Evolutionary conservation across 2,329 filamentous ascomycete genomes (phyloP), one percentile per base, ranked within the genome.

Genomic region (Penicillium oxalicum): DNA sequence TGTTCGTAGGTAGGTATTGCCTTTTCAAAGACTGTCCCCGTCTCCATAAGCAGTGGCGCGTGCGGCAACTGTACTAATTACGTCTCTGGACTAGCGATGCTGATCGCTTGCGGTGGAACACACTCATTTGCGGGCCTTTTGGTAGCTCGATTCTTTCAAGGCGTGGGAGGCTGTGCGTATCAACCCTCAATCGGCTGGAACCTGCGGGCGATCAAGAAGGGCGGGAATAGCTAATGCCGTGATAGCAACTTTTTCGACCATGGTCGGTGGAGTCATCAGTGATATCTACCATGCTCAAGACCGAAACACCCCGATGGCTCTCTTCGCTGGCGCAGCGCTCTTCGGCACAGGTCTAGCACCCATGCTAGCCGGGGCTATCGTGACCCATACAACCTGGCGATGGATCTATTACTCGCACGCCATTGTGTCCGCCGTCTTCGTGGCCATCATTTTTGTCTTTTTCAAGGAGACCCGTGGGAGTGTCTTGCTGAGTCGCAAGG

Each of bases 381-480:
- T 84, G 0, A 72, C 86, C 33, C 75, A 80, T 44, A 76, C 80
- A 1, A 77, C 70, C 4, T 95, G 88, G 88, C 81, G 88, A 53
- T 95, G 90, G 90, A 81, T 91, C 0, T 95, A 94, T 65, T 95
- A 89, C 77, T 76, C 91, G 27, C 91, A 96, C 58, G 81, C 82
- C 6, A 89, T 95, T 40, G 71, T 80, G 24, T 81, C 83, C 47
- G 82, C 75, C 0, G 65, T 82, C 1, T 67, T 93, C 40, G 78
- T 90, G 46, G 56, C 80, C 0, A 70, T 83, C 1, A 78, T 95
- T 24, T 75, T 80, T 9, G 46, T 87, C 4, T 80, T 88, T 47
- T 91, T 95, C 69, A 81, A 82, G 39, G 91, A 96, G 67, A 95
- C 88, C 3, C 76, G 91, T 6, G 90, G 87, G 0, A 86, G 82